Evolutionary conservation across 164 flowering plant species (phyloP).

Genomic region (Vitis labrusca): DNA sequence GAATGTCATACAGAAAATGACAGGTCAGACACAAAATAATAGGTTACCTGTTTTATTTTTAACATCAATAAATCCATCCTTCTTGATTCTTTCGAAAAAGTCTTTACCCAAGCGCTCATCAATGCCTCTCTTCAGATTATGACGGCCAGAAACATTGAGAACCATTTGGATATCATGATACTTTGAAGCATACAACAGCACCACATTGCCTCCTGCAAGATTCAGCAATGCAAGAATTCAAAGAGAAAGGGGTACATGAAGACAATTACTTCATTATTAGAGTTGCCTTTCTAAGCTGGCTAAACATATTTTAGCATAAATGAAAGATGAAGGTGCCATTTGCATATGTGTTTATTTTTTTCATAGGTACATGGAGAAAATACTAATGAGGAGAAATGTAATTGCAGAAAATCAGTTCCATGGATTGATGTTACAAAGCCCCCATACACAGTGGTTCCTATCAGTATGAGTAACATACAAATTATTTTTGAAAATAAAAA

Average conservation of each 20-base stretch:
- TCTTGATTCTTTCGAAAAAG: conserved; percentile 54
- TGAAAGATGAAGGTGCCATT: too few species aligned
- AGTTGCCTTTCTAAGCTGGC: neutral
- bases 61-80: conserved; percentile 74
- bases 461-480: too few species aligned
- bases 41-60: conserved; percentile 48
- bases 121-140: conserved; percentile 60
- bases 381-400: too few species aligned
- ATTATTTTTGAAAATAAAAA: too few species aligned
- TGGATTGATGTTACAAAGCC: too few species aligned
- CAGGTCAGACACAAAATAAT: neutral
- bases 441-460: too few species aligned
- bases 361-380: too few species aligned
- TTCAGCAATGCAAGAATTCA: neutral
- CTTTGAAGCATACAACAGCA: conserved; percentile 82
- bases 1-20: neutral
- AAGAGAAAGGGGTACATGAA: neutral
- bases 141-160: conserved; percentile 85
- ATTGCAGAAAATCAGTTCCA: too few species aligned
- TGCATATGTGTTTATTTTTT: too few species aligned
- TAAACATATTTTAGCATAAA: too few species aligned
- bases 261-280: neutral
- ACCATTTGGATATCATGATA: conserved; percentile 63
- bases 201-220: conserved; percentile 80
- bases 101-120: conserved; percentile 61